Evolutionary conservation across 192 early-diverging fungal species (phyloP).

Genomic region (Podochytrium sp.): DNA sequence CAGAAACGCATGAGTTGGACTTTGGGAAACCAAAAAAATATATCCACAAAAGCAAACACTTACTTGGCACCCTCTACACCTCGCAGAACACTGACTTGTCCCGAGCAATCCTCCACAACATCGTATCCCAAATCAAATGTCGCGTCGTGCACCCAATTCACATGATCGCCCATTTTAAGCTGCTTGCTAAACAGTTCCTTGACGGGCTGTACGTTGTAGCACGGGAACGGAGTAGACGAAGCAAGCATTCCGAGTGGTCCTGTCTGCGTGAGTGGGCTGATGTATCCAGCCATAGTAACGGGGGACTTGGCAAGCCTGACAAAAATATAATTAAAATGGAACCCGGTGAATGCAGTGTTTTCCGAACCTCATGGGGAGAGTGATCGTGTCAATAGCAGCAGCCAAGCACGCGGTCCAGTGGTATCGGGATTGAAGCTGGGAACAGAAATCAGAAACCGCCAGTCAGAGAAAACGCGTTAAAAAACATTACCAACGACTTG

Average conservation of each 20-base stretch:
- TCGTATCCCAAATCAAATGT: conserved; percentile 7
- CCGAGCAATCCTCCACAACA: conserved; percentile 14
- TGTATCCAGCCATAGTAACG: background rate
- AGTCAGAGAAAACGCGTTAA: background rate
- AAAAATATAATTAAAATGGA: too few species aligned
- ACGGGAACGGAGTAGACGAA: conserved; percentile 12
- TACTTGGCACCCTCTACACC: conserved; percentile 1
- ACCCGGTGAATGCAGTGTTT: background rate
- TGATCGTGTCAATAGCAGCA: conserved; percentile 17
- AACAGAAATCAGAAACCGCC: too few species aligned
- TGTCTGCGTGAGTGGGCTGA: background rate
- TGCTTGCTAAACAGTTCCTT: background rate
- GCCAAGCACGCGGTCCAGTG: conserved; percentile 25
- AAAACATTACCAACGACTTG: conserved; percentile 4
- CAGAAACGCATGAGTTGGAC: too few species aligned
- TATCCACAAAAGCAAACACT: too few species aligned
- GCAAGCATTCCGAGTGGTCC: conserved; percentile 21
- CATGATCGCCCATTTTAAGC: conserved; percentile 9
- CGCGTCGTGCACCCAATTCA: conserved; percentile 11
- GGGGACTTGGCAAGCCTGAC: background rate
- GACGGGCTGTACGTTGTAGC: background rate
- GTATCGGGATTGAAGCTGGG: conserved; percentile 19
- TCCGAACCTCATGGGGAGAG: conserved; percentile 9
- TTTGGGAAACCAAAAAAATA: background rate
- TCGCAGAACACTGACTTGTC: conserved; percentile 15